Percentiles rank a stretch among this genome's conserved stretches.
These are phyloP conservation scores for Penicillium hordei DNA, from an alignment of 2,329 filamentous ascomycete species.

Conservation along the genomic window DNA sequence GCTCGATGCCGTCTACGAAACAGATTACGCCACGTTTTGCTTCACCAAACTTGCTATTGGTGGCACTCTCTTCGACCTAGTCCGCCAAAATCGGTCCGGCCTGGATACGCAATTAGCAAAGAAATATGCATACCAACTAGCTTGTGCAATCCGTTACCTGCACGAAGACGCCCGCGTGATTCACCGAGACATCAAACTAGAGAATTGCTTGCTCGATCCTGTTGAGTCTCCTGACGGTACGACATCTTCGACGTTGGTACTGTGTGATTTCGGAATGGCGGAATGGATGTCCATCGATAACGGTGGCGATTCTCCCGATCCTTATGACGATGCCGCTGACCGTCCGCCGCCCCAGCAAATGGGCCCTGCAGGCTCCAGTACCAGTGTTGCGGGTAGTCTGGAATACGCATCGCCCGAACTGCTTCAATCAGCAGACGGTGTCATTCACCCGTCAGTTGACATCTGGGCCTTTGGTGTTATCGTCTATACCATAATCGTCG, in stretches of 20 bases:
- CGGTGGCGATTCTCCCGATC: conserved; percentile 51
- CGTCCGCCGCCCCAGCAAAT: conserved; percentile 52
- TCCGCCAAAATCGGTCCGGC: conserved; percentile 57
- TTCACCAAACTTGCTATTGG: conserved; percentile 65
- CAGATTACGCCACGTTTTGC: conserved; percentile 67
- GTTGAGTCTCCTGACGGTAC: conserved; percentile 48
- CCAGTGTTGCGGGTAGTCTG: conserved; percentile 60
- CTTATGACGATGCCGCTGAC: conserved; percentile 48
- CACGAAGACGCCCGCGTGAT: conserved; percentile 67
- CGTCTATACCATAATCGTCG: conserved; percentile 60
- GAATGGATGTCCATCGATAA: conserved; percentile 63
- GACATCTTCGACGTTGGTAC: conserved; percentile 57
- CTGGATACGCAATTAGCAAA: conserved; percentile 54
- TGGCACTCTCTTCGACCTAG: conserved; percentile 63
- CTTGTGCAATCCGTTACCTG: conserved; percentile 63
- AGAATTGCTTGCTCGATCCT: conserved; percentile 65
- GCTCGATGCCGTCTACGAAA: conserved; percentile 64
- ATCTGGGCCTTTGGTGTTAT: conserved; percentile 68
- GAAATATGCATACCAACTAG: conserved; percentile 63
- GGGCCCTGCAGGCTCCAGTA: conserved; percentile 57
- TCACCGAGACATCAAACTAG: conserved; percentile 67
- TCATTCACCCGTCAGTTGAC: conserved; percentile 57
- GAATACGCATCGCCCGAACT: conserved; percentile 55
- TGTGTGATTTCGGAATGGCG: conserved; percentile 70
- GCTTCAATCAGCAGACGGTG: conserved; percentile 39